Base-by-base conservation (phyloP, 139 green algal genomes). In the Chlamydomonas urium region DNA sequence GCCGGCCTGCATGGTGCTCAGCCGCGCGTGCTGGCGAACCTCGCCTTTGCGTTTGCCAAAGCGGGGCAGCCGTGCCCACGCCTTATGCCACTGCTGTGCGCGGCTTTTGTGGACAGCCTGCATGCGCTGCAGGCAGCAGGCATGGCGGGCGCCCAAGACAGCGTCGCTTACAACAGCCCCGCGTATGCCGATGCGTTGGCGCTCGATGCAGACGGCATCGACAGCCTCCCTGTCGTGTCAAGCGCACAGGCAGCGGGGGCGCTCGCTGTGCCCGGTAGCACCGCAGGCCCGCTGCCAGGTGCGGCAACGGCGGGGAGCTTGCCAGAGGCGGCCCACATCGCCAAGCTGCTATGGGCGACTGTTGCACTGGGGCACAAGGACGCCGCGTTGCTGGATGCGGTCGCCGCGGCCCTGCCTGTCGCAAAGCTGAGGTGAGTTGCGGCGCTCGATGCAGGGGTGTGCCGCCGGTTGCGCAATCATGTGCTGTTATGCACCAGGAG, bases 281-380 rank as follows among this genome's bases (percentile, higher is more conserved):
- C 45, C 21, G 17, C 45, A 56, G 45, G 17, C 45, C 17, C 17
- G 45, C 45, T 26, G 21, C 45, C 45, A 17, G 17, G 17, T 26
- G 45, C 45, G 21, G 45, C 17, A 56, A 21, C 45, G 21, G 45
- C 45, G 17, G 21, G 45, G 45, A 17, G 21, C 45, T 26, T 26
- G 45, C 45, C 29, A 5, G 53, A 63, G 53, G 53, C 53, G 24
- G 17, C 53, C 29, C 53, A 63, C 19, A 26, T 63, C 29, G 53
- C 53, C 24, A 63, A 63, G 53, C 21, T 63, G n/a, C 10, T 63
- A 21, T 63, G 53, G 53, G 53, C 53, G n/a, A 63, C n/a, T 33
- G 53, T 21, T 31, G 26, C 6, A 26, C 26, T 63, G 53, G 17
- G 29, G 53, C 29, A 36, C 53, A 63, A 63, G 26, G 53, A 63